Base-by-base conservation (phyloP, 1,284 basidiomycete genomes). In the Apiotrichum mycotoxinovorans region DNA sequence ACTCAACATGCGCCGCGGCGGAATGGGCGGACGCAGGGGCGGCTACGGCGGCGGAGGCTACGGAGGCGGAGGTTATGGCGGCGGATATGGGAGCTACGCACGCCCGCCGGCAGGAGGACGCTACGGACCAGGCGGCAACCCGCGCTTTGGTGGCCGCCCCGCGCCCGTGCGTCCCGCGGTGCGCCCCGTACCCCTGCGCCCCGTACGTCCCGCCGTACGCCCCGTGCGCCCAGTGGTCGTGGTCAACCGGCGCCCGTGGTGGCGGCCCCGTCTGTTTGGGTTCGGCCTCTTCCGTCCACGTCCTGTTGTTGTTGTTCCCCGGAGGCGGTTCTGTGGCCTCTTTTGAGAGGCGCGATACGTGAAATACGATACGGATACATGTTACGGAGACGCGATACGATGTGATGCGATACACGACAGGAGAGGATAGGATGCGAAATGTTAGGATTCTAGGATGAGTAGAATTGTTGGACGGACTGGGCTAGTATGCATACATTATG, bases 301-400 rank as follows among this genome's bases (percentile, higher is more conserved):
- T 25, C 35, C 42, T 4, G 52, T 35, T 3, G 49, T 54, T 3
- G 48, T 51, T 8, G 48, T 41, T 10, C 51, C 42, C 20, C 44
- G 53, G 1, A 43, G 57, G 14, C 53, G 53, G 2, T 55, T 43
- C 41, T 59, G 57, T 22, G 53, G 53, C 10, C 43, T 59, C 14
- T 58, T 58, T 44, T 58, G 34, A 34, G n/a, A n/a, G n/a, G n/a
- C n/a, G n/a, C n/a, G n/a, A n/a, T n/a, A n/a, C n/a, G n/a, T n/a
- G n/a, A n/a, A n/a, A n/a, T n/a, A n/a, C n/a, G n/a, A n/a, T n/a
- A n/a, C n/a, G n/a, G n/a, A n/a, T n/a, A n/a, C n/a, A n/a, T n/a
- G n/a, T n/a, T n/a, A n/a, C n/a, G n/a, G n/a, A n/a, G n/a, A n/a
- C n/a, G n/a, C n/a, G n/a, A n/a, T n/a, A n/a, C n/a, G n/a, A n/a